Percentiles rank a stretch among this genome's conserved stretches.
phyloP scores from a whole-genome alignment of 345 rosid genomes.

The Fremontodendron californicum region DNA sequence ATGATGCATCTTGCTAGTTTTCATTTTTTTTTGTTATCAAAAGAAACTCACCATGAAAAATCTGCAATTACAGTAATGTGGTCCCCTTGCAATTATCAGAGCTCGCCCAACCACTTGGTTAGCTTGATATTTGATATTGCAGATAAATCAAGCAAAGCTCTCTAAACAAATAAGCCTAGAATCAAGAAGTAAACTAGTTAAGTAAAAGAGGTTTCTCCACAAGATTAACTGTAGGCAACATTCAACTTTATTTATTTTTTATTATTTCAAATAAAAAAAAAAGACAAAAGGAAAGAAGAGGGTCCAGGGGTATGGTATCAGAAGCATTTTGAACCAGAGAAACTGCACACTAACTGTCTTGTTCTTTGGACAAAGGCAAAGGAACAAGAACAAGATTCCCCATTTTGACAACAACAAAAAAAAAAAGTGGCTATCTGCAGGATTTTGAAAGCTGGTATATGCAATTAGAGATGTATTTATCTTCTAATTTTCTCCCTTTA shows the following conservation, averaged over 20 bases:
- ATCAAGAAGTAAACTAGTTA: background rate
- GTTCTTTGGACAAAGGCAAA: background rate
- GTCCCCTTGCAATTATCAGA: too few species aligned
- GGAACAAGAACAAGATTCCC: background rate
- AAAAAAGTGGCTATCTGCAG: background rate
- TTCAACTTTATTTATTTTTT: background rate
- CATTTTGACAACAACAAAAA: background rate
- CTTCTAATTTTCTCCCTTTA: background rate
- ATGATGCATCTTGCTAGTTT: background rate
- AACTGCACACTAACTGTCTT: background rate
- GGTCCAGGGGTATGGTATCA: background rate
- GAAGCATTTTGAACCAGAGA: background rate
- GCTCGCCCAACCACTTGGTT: background rate
- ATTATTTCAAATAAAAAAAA: background rate
- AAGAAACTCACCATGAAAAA: background rate
- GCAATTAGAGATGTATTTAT: background rate
- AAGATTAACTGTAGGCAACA: background rate
- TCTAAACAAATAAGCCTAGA: background rate
- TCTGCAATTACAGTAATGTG: background rate
- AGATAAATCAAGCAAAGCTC: background rate
- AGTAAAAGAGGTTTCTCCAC: background rate
- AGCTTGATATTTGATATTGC: background rate
- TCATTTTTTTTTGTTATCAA: background rate
- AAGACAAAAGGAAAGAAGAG: background rate
- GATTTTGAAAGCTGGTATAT: background rate